Percentiles rank a stretch among this genome's conserved stretches.
Conservation (phyloP, 2,329 filamentous ascomycete genomes). For the Camptophora hylomeconis region DNA sequence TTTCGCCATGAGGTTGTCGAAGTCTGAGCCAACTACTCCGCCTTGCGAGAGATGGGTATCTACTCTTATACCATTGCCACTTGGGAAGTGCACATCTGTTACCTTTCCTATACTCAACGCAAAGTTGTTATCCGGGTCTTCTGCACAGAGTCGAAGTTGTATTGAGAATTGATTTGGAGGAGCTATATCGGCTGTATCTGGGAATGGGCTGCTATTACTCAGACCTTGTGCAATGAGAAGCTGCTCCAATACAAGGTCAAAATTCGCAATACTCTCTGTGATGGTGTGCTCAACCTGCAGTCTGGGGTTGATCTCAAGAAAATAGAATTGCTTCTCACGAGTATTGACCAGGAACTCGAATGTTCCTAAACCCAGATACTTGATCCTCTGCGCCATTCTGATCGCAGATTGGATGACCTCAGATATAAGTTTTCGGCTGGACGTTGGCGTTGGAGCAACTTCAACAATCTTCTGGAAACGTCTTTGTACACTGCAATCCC, state of each 20-base stretch:
- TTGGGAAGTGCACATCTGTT: conserved; percentile 39
- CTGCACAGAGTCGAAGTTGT: conserved; percentile 45
- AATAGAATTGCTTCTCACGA: conserved; percentile 37
- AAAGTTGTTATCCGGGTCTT: conserved; percentile 40
- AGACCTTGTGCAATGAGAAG: conserved; percentile 41
- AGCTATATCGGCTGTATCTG: too few relatives aligned
- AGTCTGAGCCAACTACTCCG: conserved; percentile 39
- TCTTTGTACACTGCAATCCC: conserved; percentile 48
- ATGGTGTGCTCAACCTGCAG: conserved; percentile 52
- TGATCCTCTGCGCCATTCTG: conserved; percentile 36
- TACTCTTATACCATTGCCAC: conserved; percentile 44
- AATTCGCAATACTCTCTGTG: conserved; percentile 41
- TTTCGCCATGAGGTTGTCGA: conserved; percentile 48
- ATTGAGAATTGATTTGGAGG: conserved; percentile 35
- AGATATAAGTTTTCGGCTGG: conserved; percentile 33
- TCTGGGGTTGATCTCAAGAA: conserved; percentile 48
- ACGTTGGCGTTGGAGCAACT: conserved; percentile 39
- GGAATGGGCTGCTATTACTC: too few relatives aligned
- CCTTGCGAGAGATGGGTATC: conserved; percentile 41
- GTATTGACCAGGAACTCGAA: conserved; percentile 51
- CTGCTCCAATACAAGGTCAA: conserved; percentile 44
- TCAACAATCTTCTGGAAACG: conserved; percentile 51
- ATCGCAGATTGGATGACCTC: conserved; percentile 42
- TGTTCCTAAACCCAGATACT: conserved; percentile 47
- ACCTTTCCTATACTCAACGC: conserved; percentile 49